Conservation (phyloP, 306 rosid species). For the Chamaecrista fasciculata region DNA sequence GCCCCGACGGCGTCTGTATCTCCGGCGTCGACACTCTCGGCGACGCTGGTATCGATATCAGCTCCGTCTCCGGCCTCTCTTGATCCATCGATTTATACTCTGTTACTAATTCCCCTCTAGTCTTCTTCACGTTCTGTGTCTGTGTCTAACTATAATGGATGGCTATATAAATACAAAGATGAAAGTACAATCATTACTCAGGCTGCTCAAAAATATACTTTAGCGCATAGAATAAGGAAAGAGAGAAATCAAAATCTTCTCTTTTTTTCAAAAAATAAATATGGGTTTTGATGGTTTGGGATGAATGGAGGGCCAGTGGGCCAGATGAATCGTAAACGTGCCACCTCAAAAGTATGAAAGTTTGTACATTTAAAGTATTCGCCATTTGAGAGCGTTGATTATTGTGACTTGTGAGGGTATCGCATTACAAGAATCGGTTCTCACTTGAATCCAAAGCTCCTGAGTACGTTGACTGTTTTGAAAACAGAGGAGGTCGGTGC, state of each 20-base stretch:
- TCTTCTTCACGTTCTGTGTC: neutral
- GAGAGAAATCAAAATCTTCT: no score
- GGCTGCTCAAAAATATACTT: neutral
- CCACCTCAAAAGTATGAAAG: neutral
- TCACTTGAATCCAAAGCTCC: neutral
- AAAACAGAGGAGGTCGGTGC: neutral
- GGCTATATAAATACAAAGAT: neutral
- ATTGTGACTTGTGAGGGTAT: no score
- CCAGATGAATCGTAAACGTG: neutral
- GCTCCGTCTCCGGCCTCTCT: constrained; percentile 95
- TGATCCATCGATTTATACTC: constrained; percentile 56
- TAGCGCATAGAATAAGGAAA: neutral
- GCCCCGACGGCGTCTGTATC: constrained; percentile 88
- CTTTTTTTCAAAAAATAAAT: no score
- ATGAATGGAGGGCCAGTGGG: neutral
- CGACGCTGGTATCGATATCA: constrained; percentile 92
- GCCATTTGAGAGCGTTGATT: neutral
- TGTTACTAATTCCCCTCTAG: neutral
- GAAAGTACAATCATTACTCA: neutral
- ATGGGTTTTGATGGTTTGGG: neutral
- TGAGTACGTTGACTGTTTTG: neutral
- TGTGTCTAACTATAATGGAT: neutral
- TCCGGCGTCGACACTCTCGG: constrained; percentile 95
- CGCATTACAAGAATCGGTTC: neutral
- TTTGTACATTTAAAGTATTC: neutral